A percentile compares a stretch with the other conserved stretches of the same genome.
phyloP scores from a whole-genome alignment of 208 protist species.

The Wallacemonas collosoma region DNA sequence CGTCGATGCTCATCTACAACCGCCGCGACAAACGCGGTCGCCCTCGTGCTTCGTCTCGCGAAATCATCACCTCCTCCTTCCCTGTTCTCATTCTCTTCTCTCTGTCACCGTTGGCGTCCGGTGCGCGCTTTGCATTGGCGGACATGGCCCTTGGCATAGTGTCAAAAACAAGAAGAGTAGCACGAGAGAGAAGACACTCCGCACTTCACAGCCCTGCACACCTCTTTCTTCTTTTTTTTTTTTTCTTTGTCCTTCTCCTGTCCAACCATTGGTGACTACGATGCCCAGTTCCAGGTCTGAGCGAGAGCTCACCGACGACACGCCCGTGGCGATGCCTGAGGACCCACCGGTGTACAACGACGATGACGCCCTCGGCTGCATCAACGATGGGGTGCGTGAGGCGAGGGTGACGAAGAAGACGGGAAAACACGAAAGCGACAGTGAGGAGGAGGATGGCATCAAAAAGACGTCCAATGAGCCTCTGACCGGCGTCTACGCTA shows the following conservation, averaged over 20 bases:
- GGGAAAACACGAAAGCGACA: conserved; percentile 5
- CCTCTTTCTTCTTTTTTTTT: conserved; percentile 2
- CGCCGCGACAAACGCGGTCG: no score
- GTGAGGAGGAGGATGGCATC: background rate
- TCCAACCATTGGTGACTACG: no score
- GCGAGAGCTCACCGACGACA: background rate
- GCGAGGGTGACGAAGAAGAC: background rate
- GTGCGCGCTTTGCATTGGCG: no score
- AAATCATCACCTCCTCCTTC: no score
- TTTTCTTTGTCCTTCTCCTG: background rate
- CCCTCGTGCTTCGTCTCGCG: no score
- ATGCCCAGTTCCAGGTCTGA: background rate
- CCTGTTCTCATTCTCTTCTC: no score
- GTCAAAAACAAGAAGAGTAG: no score
- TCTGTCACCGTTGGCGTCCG: no score
- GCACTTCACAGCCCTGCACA: background rate
- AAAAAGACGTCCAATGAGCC: background rate
- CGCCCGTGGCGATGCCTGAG: conserved; percentile 28
- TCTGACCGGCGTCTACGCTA: background rate
- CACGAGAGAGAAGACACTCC: no score
- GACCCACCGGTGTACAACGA: conserved; percentile 44
- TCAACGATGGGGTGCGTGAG: conserved; percentile 15
- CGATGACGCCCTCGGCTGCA: conserved; percentile 38
- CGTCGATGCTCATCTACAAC: no score
- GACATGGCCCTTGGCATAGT: no score